Percentiles rank a stretch among this genome's conserved stretches.
Evolutionary conservation across 345 rosid genomes (phyloP).

Genomic region (Excoecaria cochinchinensis): DNA sequence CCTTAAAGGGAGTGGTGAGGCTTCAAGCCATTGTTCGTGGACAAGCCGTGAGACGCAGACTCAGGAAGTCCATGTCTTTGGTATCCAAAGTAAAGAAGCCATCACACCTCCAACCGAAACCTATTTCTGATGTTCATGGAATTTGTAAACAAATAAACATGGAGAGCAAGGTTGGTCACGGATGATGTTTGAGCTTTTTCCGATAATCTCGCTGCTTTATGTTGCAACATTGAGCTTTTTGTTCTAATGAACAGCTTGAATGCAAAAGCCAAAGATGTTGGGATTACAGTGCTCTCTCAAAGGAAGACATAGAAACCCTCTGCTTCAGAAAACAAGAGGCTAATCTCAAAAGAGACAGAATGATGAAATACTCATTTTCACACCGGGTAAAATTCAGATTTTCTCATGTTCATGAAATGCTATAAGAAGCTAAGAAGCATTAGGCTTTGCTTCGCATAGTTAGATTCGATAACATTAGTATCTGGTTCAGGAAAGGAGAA

Average conservation of each 20-base stretch:
- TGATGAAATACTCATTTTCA: constrained; percentile 79
- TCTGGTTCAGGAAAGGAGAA: constrained; percentile 59
- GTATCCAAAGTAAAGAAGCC: constrained; percentile 29
- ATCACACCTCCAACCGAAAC: constrained; percentile 22
- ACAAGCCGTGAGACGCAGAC: constrained; percentile 54
- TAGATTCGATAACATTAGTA: neutral
- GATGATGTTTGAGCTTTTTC: too few species aligned
- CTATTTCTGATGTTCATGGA: constrained; percentile 10
- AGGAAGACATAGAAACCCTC: constrained; percentile 56
- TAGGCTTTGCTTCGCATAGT: neutral
- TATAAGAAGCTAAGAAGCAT: too few species aligned
- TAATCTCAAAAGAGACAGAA: constrained; percentile 55
- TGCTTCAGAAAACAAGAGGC: constrained; percentile 67
- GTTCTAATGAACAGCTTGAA: constrained; percentile 33
- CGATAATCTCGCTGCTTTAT: too few species aligned
- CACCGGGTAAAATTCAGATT: constrained; percentile 65
- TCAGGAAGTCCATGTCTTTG: constrained; percentile 28
- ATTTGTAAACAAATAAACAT: constrained; percentile 6
- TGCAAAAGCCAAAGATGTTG: constrained; percentile 46
- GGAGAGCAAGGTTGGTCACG: too few species aligned
- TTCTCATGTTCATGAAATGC: too few species aligned
- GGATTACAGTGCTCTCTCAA: constrained; percentile 57
- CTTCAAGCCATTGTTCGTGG: constrained; percentile 91
- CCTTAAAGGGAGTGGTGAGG: constrained; percentile 76
- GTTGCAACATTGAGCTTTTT: neutral